Conservation (phyloP, 345 rosid genomes). For the Aquilaria malaccensis region DNA sequence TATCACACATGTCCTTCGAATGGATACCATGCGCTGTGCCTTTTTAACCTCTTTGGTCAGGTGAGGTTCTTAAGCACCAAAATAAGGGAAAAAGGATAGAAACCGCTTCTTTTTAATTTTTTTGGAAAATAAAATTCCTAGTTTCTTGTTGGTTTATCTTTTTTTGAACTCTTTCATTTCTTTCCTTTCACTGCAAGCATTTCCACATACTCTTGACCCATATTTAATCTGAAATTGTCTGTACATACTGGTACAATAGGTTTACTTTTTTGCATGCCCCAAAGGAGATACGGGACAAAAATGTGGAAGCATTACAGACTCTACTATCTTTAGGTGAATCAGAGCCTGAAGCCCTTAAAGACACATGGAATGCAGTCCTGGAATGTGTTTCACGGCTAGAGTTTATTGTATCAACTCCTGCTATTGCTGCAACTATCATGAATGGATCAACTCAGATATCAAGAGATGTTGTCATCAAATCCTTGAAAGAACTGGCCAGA, state of each 20-base stretch:
- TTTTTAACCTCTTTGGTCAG: conserved; percentile 94
- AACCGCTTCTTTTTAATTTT: conserved; percentile 1
- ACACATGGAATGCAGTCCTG: conserved; percentile 99
- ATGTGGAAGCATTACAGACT: conserved; percentile 93
- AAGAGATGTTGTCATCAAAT: conserved; percentile 88
- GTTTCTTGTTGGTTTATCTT: conserved; percentile 2
- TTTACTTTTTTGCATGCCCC: conserved; percentile 99
- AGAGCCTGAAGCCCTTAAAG: conserved; percentile 76
- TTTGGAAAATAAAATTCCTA: neutral
- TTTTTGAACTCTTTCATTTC: neutral
- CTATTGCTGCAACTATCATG: conserved; percentile 92
- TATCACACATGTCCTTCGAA: conserved; percentile 84
- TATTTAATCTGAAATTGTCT: neutral
- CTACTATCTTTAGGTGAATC: conserved; percentile 68
- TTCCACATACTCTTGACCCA: neutral
- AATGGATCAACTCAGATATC: conserved; percentile 97
- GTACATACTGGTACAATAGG: conserved; percentile 34
- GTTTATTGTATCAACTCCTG: conserved; percentile 79
- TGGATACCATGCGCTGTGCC: conserved; percentile 99
- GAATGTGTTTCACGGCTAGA: conserved; percentile 99
- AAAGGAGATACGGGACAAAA: conserved; percentile 92
- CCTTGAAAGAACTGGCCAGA: conserved; percentile 85
- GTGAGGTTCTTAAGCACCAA: conserved; percentile 24
- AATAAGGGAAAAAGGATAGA: too few relatives aligned
- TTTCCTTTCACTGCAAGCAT: neutral